A percentile compares a stretch with the other conserved stretches of the same genome.
Conservation (phyloP, 2,329 filamentous ascomycete genomes). For the Paecilomyces niveus region DNA sequence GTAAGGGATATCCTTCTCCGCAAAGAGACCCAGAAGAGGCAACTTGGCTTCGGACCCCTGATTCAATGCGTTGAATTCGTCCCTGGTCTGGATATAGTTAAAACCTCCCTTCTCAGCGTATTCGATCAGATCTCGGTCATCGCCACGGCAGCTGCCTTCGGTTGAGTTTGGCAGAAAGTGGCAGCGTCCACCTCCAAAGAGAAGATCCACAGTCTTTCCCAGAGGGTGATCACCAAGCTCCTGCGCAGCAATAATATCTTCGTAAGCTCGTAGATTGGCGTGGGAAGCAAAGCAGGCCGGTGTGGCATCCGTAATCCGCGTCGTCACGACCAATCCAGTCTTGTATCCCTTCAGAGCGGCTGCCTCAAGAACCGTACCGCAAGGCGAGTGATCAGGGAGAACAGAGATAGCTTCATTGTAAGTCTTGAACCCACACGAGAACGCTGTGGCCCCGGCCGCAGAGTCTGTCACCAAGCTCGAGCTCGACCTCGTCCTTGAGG, state of each 20-base stretch:
- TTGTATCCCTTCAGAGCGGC: conserved; percentile 86
- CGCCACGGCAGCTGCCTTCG: conserved; percentile 70
- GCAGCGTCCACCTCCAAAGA: conserved; percentile 87
- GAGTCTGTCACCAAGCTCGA: conserved; percentile 88
- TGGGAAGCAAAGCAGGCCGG: conserved; percentile 92
- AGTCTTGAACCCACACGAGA: conserved; percentile 85
- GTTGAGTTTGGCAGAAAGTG: conserved; percentile 84
- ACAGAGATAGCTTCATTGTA: conserved; percentile 96
- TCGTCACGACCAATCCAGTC: conserved; percentile 92
- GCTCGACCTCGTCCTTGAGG: conserved; percentile 76
- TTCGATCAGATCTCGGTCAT: conserved; percentile 67
- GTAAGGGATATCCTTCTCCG: conserved; percentile 75
- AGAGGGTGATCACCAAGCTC: conserved; percentile 83
- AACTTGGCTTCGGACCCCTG: conserved; percentile 62
- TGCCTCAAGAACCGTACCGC: conserved; percentile 87
- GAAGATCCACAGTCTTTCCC: conserved; percentile 80
- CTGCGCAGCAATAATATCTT: conserved; percentile 87
- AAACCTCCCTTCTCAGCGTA: conserved; percentile 74
- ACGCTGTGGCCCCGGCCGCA: conserved; percentile 93
- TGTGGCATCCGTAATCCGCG: conserved; percentile 89
- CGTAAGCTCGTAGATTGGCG: conserved; percentile 69
- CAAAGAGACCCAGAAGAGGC: conserved; percentile 81
- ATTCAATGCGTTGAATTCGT: conserved; percentile 68
- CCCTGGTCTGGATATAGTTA: conserved; percentile 65
- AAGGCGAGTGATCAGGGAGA: conserved; percentile 75